A percentile compares a stretch with the other conserved stretches of the same genome.
phyloP scores from a whole-genome alignment of 1,284 basidiomycete genomes.

The Sporisorium reilianum region DNA sequence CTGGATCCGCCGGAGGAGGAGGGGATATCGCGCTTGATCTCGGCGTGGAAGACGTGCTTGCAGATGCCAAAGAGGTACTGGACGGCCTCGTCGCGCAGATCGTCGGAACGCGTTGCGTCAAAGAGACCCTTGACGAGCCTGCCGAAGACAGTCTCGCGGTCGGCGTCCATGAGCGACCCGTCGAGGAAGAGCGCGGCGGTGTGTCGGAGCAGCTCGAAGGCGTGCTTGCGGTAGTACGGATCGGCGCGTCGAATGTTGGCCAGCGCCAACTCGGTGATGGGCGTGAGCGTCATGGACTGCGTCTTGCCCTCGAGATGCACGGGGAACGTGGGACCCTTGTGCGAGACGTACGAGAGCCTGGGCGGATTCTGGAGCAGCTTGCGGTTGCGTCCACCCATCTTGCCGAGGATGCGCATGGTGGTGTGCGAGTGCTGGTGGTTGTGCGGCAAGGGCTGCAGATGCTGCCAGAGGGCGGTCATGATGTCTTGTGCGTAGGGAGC shows the following conservation, averaged over 20 bases:
- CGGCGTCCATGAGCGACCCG: conserved; percentile 73
- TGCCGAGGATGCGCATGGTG: conserved; percentile 95
- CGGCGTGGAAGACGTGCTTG: conserved; percentile 75
- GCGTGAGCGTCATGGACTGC: conserved; percentile 79
- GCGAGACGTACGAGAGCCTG: conserved; percentile 75
- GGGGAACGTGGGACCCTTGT: conserved; percentile 44
- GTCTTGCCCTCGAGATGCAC: conserved; percentile 50
- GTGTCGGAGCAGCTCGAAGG: conserved; percentile 83
- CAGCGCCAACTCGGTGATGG: conserved; percentile 80
- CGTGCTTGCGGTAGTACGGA: conserved; percentile 78
- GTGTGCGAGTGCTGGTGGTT: conserved; percentile 93
- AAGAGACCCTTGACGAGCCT: conserved; percentile 79
- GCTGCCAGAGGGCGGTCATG: conserved; percentile 80
- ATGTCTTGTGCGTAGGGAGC: conserved; percentile 82
- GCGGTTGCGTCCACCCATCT: conserved; percentile 94
- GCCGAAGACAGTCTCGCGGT: conserved; percentile 81
- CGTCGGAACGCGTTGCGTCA: conserved; percentile 80
- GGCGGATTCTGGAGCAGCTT: conserved; percentile 83
- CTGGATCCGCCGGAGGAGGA: conserved; percentile 71
- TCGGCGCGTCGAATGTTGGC: conserved; percentile 77
- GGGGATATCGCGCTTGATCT: conserved; percentile 70
- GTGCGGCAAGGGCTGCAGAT: conserved; percentile 87
- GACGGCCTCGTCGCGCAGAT: conserved; percentile 79
- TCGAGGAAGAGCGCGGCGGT: conserved; percentile 80
- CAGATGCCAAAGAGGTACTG: conserved; percentile 78